Conservation (phyloP, 2,329 filamentous ascomycete genomes). For the Colletotrichum graminicola region DNA sequence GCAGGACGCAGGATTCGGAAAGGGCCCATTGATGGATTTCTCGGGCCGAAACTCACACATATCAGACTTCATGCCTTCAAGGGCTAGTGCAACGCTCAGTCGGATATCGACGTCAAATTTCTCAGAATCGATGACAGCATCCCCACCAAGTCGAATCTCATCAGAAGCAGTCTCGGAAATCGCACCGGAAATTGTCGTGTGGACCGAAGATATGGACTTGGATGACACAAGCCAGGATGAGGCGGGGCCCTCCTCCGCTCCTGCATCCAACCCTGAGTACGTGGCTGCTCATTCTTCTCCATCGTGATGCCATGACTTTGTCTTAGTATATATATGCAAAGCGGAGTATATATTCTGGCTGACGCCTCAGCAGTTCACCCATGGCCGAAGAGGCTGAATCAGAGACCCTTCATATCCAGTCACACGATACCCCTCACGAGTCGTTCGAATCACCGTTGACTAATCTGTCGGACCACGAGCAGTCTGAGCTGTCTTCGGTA, state of each 20-base stretch:
- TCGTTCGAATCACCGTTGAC: constrained; percentile 68
- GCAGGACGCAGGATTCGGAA: constrained; percentile 45
- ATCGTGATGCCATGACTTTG: not conserved
- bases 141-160: constrained; percentile 48
- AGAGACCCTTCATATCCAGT: constrained; percentile 23
- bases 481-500: constrained; percentile 67
- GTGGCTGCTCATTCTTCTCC: constrained; percentile 9
- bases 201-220: constrained; percentile 57
- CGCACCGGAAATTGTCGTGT: constrained; percentile 59
- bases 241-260: constrained; percentile 35
- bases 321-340: not conserved
- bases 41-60: constrained; percentile 46
- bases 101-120: constrained; percentile 48
- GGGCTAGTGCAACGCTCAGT: constrained; percentile 46
- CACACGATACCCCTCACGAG: constrained; percentile 46
- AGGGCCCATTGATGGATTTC: constrained; percentile 44
- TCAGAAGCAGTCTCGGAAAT: constrained; percentile 52
- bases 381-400: constrained; percentile 21
- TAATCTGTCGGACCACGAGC: constrained; percentile 65
- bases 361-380: constrained; percentile 20
- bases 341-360: constrained; percentile 1
- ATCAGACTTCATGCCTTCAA: constrained; percentile 42
- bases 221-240: constrained; percentile 44
- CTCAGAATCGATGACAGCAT: constrained; percentile 42
- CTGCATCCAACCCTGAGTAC: constrained; percentile 34